Evolutionary conservation across 139 green algal species (phyloP).

Genomic region (Picochlorum sp.): DNA sequence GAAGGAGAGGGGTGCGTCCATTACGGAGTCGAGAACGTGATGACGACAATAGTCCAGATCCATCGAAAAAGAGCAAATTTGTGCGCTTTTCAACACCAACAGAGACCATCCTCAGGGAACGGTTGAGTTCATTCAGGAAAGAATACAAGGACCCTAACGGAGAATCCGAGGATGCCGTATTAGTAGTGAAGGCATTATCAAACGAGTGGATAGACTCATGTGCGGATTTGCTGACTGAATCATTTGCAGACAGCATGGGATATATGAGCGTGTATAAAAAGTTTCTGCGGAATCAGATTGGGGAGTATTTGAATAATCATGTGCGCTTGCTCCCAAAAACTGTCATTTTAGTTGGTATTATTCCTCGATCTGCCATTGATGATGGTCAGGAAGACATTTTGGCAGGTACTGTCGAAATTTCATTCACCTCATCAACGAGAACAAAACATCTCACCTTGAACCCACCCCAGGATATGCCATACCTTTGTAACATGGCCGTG

Average conservation of each 20-base stretch:
- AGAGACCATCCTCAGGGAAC: too few species aligned
- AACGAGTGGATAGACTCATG: conserved; percentile 14
- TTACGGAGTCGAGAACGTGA: too few species aligned
- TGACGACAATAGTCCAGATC: too few species aligned
- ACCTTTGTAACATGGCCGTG: conserved; percentile 72
- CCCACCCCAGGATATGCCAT: conserved; percentile 42
- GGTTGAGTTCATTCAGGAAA: too few species aligned
- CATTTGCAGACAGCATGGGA: conserved; percentile 39
- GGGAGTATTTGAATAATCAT: conserved; percentile 43
- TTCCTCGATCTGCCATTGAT: conserved; percentile 2
- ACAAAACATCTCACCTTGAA: conserved; percentile 43
- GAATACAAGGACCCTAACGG: too few species aligned
- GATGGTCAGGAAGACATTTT: conserved; percentile 9
- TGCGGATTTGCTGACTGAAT: conserved; percentile 42
- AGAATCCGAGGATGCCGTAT: neutral
- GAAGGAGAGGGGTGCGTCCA: too few species aligned
- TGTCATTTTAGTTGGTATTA: conserved; percentile 46
- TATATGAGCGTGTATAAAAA: conserved; percentile 34
- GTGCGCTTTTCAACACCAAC: too few species aligned
- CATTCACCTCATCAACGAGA: conserved; percentile 33
- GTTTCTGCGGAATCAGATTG: conserved; percentile 42
- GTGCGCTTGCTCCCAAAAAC: conserved; percentile 41
- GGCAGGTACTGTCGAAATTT: conserved; percentile 43
- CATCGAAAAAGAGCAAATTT: too few species aligned
- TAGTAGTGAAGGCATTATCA: neutral